Base-by-base conservation (phyloP, 2,329 filamentous ascomycete species). In the Stemphylium beticola region DNA sequence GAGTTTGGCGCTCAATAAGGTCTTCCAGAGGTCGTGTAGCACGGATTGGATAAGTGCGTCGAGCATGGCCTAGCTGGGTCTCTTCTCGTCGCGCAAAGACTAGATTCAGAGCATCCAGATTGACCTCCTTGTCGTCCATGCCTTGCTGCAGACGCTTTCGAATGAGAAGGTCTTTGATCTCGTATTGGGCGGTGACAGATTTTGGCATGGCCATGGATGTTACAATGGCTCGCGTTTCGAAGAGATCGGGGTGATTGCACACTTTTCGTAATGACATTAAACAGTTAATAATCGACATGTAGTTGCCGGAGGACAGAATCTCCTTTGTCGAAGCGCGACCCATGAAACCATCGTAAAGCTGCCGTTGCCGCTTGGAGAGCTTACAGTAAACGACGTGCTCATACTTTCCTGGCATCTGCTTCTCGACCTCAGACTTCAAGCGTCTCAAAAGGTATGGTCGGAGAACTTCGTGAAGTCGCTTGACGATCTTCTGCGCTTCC, bases 391-490 rank as follows among this genome's bases (percentile, higher is more conserved):
- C 91, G 17, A 99, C 92, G 69, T 97, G 93, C 74, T 99, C 96
- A 70, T 96, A 96, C 74, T 99, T 99, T 57, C 87, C 93, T 0
- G 96, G 95, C 91, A 99, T 96, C 73, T 99, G 95, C 78, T 98
- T 97, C 78, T 99, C 96, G 5, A 99, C 95, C 70, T 99, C 95
- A 39, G 92, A 90, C 77, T 99, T 99, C 53, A 99, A 80, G 51
- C 95, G 87, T 46, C 95, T 88, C 6, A 99, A 82, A 10, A 99
- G 83, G 69, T 97, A 98, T 0, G 95, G 95, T 2, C 96, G 87
- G 9, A 99, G 82, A 18, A 98, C 92, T 63, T 96, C 92, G 78
- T 99, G 96, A 4, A 99, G 84, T 73, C 98, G 96, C 40, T 87
- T 87, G 61, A 99, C 96, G 62, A 97, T 93, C 53, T 89, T 89